Evolutionary conservation across 306 rosid species (phyloP).

Genomic region (Fagus crenata): DNA sequence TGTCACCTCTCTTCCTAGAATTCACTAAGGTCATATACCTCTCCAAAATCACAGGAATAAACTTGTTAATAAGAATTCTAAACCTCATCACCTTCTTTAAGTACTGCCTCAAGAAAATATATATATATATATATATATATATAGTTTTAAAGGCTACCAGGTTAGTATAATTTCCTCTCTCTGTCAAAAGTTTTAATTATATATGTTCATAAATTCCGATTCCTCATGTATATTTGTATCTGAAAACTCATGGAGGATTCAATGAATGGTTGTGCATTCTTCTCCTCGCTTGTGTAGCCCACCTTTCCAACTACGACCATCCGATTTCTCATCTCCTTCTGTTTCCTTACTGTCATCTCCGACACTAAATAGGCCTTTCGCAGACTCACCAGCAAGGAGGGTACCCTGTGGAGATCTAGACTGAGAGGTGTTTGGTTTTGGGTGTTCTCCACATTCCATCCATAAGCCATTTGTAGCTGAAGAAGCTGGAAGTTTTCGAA

Average conservation of each 20-base stretch:
- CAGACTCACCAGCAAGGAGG: constrained; percentile 47
- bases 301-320: constrained; percentile 67
- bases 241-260: constrained; percentile 40
- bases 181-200: constrained; percentile 34
- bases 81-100: constrained; percentile 30
- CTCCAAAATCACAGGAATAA: constrained; percentile 22
- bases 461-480: constrained; percentile 39
- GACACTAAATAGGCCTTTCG: constrained; percentile 52
- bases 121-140: neutral
- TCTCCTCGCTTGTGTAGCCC: constrained; percentile 41
- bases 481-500: constrained; percentile 56
- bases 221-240: constrained; percentile 41
- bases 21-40: constrained; percentile 32
- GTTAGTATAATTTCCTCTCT: constrained; percentile 28
- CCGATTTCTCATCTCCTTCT: constrained; percentile 78
- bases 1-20: constrained; percentile 32
- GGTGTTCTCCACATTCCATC: constrained; percentile 48
- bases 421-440: constrained; percentile 44
- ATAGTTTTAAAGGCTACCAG: neutral
- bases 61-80: constrained; percentile 18
- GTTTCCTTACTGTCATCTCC: constrained; percentile 57
- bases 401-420: constrained; percentile 81
- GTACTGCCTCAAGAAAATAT: constrained; percentile 19
- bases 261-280: constrained; percentile 33
- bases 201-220: constrained; percentile 30